Evolutionary conservation across 352 stramenopile genomes (phyloP).

Genomic region (Phytophthora podocarpi): DNA sequence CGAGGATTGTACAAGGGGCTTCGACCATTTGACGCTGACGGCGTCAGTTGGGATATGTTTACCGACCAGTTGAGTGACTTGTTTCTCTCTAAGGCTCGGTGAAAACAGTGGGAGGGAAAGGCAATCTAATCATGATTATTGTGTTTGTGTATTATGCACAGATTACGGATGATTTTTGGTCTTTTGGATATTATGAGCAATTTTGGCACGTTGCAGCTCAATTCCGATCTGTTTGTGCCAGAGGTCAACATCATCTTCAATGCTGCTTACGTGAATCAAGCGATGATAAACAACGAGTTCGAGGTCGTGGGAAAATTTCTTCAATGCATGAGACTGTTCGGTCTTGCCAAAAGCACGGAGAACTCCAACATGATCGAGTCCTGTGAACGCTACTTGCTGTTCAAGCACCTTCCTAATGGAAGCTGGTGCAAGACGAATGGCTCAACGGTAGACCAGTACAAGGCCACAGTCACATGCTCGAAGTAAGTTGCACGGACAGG

Average conservation of each 20-base stretch:
- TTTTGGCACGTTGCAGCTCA: conserved; percentile 77
- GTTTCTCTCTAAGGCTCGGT: background rate
- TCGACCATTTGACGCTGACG: conserved; percentile 63
- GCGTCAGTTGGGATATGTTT: conserved; percentile 67
- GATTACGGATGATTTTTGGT: conserved; percentile 81
- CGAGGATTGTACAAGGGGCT: conserved; percentile 76
- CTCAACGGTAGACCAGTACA: conserved; percentile 73
- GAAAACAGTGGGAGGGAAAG: background rate
- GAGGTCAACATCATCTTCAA: conserved; percentile 84
- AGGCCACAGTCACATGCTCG: conserved; percentile 76
- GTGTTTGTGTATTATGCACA: conserved; percentile 27
- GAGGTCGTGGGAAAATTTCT: conserved; percentile 79
- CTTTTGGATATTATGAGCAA: conserved; percentile 81
- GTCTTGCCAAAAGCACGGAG: conserved; percentile 40
- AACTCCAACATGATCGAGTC: conserved; percentile 49
- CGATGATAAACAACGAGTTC: conserved; percentile 71
- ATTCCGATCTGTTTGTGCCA: conserved; percentile 65
- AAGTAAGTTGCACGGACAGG: conserved; percentile 63
- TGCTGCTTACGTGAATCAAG: conserved; percentile 68
- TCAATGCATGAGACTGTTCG: conserved; percentile 83
- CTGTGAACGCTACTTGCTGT: conserved; percentile 70
- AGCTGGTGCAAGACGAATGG: conserved; percentile 73
- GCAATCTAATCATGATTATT: conserved; percentile 13
- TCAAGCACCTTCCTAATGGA: conserved; percentile 72
- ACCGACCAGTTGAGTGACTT: conserved; percentile 63